Conservation (phyloP, 148 eudicot genomes). For the Vaccinium myrtillus region DNA sequence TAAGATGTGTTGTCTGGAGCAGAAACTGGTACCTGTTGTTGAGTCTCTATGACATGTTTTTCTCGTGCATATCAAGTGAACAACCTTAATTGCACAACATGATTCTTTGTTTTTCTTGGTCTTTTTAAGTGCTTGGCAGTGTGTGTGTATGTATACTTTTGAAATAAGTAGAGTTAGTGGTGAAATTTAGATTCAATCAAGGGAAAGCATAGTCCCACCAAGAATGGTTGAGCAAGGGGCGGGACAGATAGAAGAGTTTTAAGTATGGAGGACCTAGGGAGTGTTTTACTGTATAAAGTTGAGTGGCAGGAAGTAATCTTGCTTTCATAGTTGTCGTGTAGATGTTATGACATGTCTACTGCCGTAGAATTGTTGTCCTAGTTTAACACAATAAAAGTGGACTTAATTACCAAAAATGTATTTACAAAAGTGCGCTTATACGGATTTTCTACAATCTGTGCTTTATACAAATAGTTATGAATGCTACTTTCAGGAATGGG, state of each 20-base stretch:
- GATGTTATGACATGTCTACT: neutral
- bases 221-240: neutral
- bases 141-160: neutral
- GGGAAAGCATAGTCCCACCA: neutral
- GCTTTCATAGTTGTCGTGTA: neutral
- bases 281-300: neutral
- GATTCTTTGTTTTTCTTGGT: neutral
- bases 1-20: conserved; percentile 42
- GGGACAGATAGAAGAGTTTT: neutral
- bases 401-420: neutral
- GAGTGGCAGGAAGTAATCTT: neutral
- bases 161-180: conserved; percentile 1
- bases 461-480: neutral
- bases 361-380: neutral
- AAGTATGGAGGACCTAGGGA: neutral
- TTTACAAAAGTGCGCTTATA: neutral
- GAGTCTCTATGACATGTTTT: neutral
- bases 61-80: neutral
- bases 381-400: neutral
- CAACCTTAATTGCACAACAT: neutral
- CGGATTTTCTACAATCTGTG: neutral
- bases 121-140: conserved; percentile 4
- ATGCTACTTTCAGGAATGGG: neutral
- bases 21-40: conserved; percentile 53
- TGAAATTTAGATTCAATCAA: neutral